Evolutionary conservation across 768 basidiomycete genomes (phyloP).

Genomic region (Auricularia heimuer): DNA sequence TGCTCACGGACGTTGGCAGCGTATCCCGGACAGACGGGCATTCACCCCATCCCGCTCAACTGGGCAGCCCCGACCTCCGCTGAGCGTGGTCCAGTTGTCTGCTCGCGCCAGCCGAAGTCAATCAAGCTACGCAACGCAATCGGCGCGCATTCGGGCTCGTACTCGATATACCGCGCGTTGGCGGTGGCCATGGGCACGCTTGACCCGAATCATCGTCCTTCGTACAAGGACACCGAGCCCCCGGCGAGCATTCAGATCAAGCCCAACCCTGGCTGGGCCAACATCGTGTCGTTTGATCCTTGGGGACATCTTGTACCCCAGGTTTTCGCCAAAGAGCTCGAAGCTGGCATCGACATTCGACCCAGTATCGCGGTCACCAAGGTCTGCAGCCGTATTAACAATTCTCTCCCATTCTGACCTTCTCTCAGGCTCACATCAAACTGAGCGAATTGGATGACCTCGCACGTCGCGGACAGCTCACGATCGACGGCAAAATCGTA

Average conservation of each 20-base stretch:
- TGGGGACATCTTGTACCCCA: slow-evolving; percentile 83
- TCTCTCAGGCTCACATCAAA: slow-evolving; percentile 68
- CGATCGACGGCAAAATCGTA: slow-evolving; percentile 76
- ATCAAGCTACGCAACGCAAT: slow-evolving; percentile 90
- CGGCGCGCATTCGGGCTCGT: slow-evolving; percentile 88
- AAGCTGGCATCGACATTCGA: slow-evolving; percentile 70
- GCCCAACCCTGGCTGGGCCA: slow-evolving; percentile 68
- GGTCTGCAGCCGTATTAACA: not conserved
- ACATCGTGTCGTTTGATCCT: slow-evolving; percentile 89
- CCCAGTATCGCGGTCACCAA: slow-evolving; percentile 91
- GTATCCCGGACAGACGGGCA: slow-evolving; percentile 90
- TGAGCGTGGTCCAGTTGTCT: slow-evolving; percentile 78
- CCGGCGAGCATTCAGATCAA: slow-evolving; percentile 56
- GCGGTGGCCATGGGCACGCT: slow-evolving; percentile 85
- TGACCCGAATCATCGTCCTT: slow-evolving; percentile 68
- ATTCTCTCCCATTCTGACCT: not conserved
- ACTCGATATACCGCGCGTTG: slow-evolving; percentile 90
- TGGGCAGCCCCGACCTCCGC: slow-evolving; percentile 69
- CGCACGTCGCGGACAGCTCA: slow-evolving; percentile 58
- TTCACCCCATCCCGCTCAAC: slow-evolving; percentile 62
- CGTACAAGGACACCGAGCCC: slow-evolving; percentile 76
- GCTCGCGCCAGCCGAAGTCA: slow-evolving; percentile 70
- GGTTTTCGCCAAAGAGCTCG: slow-evolving; percentile 52
- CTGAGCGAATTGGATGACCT: slow-evolving; percentile 85
- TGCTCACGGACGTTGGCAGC: slow-evolving; percentile 25